Evolutionary conservation across 257 asterid genomes (phyloP).

Genomic region (Capsicum rhomboideum): DNA sequence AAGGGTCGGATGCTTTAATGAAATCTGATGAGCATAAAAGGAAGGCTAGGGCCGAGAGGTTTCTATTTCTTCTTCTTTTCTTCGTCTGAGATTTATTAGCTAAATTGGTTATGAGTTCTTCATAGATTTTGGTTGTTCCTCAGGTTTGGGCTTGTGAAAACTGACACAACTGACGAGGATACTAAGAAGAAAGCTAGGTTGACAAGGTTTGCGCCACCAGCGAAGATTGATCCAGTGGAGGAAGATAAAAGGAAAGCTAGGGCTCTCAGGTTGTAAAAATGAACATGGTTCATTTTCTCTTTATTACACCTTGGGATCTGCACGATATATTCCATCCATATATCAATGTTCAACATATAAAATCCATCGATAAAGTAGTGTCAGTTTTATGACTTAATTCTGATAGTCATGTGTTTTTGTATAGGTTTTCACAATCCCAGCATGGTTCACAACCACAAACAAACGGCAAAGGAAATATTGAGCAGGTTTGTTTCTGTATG

Average conservation of each 20-base stretch:
- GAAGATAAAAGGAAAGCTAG: constrained; percentile 96
- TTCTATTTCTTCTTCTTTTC: neutral
- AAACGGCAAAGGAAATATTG: constrained; percentile 12
- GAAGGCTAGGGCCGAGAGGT: constrained; percentile 99
- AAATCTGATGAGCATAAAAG: constrained; percentile 72
- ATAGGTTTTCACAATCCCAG: constrained; percentile 46
- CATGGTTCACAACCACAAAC: constrained; percentile 26
- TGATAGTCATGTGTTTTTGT: neutral
- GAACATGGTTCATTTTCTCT: neutral
- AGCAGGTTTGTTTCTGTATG: constrained; percentile 21
- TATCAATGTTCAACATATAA: neutral
- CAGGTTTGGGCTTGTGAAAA: constrained; percentile 69
- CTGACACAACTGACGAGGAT: constrained; percentile 60
- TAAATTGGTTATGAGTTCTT: neutral
- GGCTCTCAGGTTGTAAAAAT: constrained; percentile 59
- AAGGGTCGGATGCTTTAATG: constrained; percentile 48
- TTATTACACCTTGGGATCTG: neutral
- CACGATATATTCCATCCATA: neutral
- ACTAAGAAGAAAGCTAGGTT: constrained; percentile 86
- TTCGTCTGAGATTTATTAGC: neutral
- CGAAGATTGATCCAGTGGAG: constrained; percentile 50
- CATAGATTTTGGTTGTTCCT: neutral
- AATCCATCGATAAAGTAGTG: neutral
- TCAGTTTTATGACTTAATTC: neutral
- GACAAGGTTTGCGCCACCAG: constrained; percentile 60